phyloP scores from a whole-genome alignment of 176 grass and related monocot genomes.

The Chloris gayana region DNA sequence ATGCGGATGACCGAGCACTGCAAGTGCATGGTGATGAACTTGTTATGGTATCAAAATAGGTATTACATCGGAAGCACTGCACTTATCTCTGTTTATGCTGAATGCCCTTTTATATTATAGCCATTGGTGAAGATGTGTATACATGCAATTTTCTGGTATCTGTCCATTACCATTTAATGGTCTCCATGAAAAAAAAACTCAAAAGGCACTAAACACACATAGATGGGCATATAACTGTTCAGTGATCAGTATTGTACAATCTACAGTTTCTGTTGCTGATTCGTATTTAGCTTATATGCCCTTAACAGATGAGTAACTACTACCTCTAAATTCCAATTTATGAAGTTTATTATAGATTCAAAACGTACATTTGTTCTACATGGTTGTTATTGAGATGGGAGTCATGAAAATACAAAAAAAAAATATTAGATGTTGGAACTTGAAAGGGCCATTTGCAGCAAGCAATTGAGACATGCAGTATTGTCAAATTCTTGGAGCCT shows the following conservation, averaged over 20 bases:
- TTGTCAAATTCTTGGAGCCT: neutral
- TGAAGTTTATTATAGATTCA: neutral
- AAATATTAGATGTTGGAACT: neutral
- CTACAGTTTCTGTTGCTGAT: neutral
- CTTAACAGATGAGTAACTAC: neutral
- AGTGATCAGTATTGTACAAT: neutral
- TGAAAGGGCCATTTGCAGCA: neutral
- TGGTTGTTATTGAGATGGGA: neutral
- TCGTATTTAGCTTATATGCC: constrained; percentile 12
- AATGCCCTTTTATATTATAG: neutral
- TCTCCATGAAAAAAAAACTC: neutral
- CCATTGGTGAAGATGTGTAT: constrained; percentile 9
- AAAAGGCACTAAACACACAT: neutral
- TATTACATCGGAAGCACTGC: constrained; percentile 12
- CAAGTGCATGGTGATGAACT: constrained; percentile 29
- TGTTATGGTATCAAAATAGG: constrained; percentile 47
- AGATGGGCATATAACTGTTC: too few species aligned
- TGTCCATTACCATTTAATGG: neutral
- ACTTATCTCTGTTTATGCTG: constrained; percentile 2
- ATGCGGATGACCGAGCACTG: constrained; percentile 38
- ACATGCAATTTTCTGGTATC: neutral
- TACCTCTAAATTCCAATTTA: neutral
- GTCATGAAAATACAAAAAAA: neutral
- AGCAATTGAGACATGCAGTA: neutral
- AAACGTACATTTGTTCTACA: constrained; percentile 1